A percentile compares a stretch with the other conserved stretches of the same genome.
phyloP scores from a whole-genome alignment of 2,329 filamentous ascomycete genomes.

The Botrytis deweyae region DNA sequence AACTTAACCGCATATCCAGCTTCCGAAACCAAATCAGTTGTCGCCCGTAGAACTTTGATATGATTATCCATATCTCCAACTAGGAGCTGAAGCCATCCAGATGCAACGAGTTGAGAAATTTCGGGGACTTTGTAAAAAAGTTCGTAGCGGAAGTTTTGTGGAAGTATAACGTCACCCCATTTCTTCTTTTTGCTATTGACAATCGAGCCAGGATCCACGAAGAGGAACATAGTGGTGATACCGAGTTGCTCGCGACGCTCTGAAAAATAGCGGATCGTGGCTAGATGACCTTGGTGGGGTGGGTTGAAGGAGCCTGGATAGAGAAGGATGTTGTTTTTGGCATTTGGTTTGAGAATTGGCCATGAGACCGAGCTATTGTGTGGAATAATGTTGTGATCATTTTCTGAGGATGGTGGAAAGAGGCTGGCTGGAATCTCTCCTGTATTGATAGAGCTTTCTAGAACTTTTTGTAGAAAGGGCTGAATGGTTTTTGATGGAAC shows the following conservation, averaged over 20 bases:
- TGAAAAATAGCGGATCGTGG: background rate
- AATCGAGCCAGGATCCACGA: background rate
- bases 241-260: background rate
- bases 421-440: background rate
- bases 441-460: background rate
- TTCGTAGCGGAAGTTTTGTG: background rate
- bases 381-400: no score
- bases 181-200: background rate
- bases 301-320: slow-evolving; percentile 10
- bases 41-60: background rate
- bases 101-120: background rate
- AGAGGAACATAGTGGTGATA: background rate
- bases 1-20: background rate
- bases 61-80: background rate
- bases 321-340: background rate
- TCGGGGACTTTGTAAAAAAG: background rate
- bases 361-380: background rate
- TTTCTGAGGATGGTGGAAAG: background rate
- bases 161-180: background rate
- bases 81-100: slow-evolving; percentile 1
- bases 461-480: background rate
- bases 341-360: background rate
- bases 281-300: slow-evolving; percentile 2
- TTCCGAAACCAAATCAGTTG: background rate
- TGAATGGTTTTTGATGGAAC: background rate